phyloP scores from a whole-genome alignment of 1,284 basidiomycete species.

The Fomitopsis betulina region DNA sequence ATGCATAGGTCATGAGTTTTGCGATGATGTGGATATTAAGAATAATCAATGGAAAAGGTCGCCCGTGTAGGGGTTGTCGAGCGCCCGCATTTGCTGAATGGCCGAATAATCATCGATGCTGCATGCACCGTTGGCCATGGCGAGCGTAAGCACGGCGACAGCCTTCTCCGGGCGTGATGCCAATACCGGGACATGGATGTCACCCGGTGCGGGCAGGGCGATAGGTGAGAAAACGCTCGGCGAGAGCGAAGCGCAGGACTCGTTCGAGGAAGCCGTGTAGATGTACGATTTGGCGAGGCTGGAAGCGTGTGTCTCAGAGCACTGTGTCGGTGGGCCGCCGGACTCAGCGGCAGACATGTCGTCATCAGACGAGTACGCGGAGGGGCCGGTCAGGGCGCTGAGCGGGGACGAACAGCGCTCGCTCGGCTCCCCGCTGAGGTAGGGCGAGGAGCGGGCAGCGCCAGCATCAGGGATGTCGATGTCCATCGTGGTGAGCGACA shows the following conservation, averaged over 20 bases:
- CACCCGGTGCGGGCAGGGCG: background rate
- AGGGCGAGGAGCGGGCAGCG: constrained; percentile 4
- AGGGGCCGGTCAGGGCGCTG: constrained; percentile 19
- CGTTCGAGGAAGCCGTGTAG: constrained; percentile 26
- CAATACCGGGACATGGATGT: constrained; percentile 7
- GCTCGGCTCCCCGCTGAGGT: constrained; percentile 12
- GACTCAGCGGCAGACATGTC: constrained; percentile 15
- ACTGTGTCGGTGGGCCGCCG: constrained; percentile 11
- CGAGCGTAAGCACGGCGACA: constrained; percentile 57
- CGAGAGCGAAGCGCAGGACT: constrained; percentile 28
- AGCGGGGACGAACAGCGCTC: constrained; percentile 29
- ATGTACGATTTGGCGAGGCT: constrained; percentile 27
- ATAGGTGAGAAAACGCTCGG: constrained; percentile 17
- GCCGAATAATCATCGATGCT: constrained; percentile 59
- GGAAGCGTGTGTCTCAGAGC: constrained; percentile 15
- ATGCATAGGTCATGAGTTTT: background rate
- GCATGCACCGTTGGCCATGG: constrained; percentile 67
- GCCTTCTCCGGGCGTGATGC: constrained; percentile 50
- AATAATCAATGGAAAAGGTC: constrained; percentile 51
- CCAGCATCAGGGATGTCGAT: constrained; percentile 21
- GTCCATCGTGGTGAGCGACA: constrained; percentile 39
- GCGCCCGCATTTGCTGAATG: constrained; percentile 40
- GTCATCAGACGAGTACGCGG: constrained; percentile 27
- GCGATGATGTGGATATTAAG: constrained; percentile 2
- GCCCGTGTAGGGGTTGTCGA: constrained; percentile 47